Percentiles rank a stretch among this genome's conserved stretches.
Conservation (phyloP, 2,329 filamentous ascomycete species). For the Leptographium wingfieldii region DNA sequence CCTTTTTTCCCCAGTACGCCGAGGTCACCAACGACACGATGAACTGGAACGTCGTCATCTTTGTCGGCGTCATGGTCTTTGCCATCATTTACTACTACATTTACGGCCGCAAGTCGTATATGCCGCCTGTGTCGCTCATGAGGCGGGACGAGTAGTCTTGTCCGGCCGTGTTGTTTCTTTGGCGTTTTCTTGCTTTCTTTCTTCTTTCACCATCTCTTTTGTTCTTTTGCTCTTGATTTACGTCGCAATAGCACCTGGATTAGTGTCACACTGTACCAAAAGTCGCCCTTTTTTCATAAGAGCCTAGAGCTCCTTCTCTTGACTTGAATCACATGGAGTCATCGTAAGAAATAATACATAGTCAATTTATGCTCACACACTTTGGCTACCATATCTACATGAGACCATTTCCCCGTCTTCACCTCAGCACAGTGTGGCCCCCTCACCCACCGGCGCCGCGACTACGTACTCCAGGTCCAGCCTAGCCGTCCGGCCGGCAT, state of each 20-base stretch:
- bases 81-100: constrained; percentile 26
- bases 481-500: constrained; percentile 43
- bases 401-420: background rate
- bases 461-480: constrained; percentile 50
- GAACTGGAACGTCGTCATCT: constrained; percentile 38
- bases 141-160: constrained; percentile 5
- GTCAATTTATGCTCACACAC: too few relatives aligned
- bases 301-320: background rate
- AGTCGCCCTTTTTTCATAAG: too few relatives aligned
- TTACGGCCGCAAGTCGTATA: constrained; percentile 15
- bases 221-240: background rate
- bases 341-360: too few relatives aligned
- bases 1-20: constrained; percentile 31
- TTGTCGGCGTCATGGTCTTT: constrained; percentile 24
- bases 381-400: too few relatives aligned
- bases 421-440: constrained; percentile 15
- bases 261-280: too few relatives aligned
- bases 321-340: background rate
- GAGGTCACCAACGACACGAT: constrained; percentile 26
- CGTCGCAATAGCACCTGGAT: too few relatives aligned
- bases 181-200: background rate
- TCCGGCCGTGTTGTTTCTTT: background rate
- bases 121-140: constrained; percentile 13
- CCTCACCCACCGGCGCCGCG: constrained; percentile 38
- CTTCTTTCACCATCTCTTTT: background rate